Percentiles rank a stretch among this genome's conserved stretches.
Evolutionary conservation across 495 filamentous ascomycete genomes (phyloP).

Genomic region (Podospora appendiculata): DNA sequence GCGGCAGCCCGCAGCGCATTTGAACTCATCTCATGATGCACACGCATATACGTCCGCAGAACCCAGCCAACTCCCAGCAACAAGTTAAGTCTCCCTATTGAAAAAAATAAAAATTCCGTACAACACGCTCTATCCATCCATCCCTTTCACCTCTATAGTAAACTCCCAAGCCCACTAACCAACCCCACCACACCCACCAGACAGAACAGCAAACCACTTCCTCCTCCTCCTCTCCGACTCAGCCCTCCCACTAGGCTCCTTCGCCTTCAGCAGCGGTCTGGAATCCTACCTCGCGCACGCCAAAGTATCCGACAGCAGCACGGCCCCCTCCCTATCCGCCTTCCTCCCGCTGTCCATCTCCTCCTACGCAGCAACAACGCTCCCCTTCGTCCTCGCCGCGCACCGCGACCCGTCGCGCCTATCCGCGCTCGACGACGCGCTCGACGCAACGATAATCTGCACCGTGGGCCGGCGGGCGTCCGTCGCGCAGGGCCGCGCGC

Average conservation of each 20-base stretch:
- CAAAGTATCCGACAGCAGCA: constrained; percentile 22
- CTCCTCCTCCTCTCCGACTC: constrained; percentile 93
- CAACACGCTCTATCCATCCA: not conserved
- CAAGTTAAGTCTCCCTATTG: no score
- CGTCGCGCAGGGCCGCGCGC: constrained; percentile 73
- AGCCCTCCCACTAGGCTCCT: constrained; percentile 89
- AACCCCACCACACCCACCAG: constrained; percentile 5
- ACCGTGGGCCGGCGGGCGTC: constrained; percentile 81
- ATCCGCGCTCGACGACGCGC: constrained; percentile 64
- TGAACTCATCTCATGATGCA: no score
- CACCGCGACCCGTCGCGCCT: constrained; percentile 53
- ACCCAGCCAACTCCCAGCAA: no score
- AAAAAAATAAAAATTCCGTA: no score
- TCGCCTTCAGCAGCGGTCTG: constrained; percentile 90
- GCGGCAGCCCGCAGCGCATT: no score
- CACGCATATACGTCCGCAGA: no score
- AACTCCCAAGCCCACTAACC: not conserved
- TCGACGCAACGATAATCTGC: constrained; percentile 82
- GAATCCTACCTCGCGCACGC: constrained; percentile 91
- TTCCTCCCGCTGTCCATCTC: constrained; percentile 76
- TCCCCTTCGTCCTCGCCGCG: constrained; percentile 79
- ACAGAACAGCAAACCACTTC: constrained; percentile 48
- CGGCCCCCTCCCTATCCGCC: constrained; percentile 53
- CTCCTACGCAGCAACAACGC: constrained; percentile 67
- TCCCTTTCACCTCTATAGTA: not conserved